phyloP scores from a whole-genome alignment of 2,329 filamentous ascomycete genomes.

The Parastagonospora nodorum region DNA sequence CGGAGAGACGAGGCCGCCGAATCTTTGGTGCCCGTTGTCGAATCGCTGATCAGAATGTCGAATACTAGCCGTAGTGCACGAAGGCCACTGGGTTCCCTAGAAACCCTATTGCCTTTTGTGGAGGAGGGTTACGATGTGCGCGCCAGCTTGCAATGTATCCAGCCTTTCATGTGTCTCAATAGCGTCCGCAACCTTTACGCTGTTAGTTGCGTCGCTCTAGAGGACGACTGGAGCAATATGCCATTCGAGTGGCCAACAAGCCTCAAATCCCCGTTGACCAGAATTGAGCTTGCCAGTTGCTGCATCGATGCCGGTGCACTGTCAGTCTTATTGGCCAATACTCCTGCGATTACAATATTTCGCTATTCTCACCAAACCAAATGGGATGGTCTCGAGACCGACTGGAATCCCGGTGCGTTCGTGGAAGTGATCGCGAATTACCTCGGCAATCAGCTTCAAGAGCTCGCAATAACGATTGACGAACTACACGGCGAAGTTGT shows the following conservation, averaged over 20 bases:
- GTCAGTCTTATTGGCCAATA: constrained; percentile 26
- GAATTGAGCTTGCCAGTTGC: constrained; percentile 37
- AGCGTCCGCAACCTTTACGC: constrained; percentile 36
- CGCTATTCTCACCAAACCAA: constrained; percentile 43
- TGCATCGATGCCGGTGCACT: constrained; percentile 40
- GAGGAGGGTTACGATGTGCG: constrained; percentile 36
- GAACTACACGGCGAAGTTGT: constrained; percentile 35
- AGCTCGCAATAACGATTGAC: constrained; percentile 42
- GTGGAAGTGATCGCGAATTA: constrained; percentile 29
- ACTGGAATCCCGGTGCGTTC: constrained; percentile 44
- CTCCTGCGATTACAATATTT: constrained; percentile 32
- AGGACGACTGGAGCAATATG: constrained; percentile 37
- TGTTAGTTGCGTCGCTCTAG: constrained; percentile 37
- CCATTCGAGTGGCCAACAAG: constrained; percentile 35
- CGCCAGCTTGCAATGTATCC: constrained; percentile 32
- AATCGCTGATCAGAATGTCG: constrained; percentile 20
- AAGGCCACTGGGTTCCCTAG: constrained; percentile 27
- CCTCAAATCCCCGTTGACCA: constrained; percentile 26
- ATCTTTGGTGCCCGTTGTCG: constrained; percentile 22
- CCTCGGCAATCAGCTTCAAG: constrained; percentile 27
- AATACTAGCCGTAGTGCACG: constrained; percentile 12
- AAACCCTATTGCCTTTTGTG: constrained; percentile 38
- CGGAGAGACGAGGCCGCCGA: constrained; percentile 20
- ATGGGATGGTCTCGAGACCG: constrained; percentile 35
- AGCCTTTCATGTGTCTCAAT: constrained; percentile 33